These are phyloP conservation scores for Lasiodiplodia theobromae DNA, from an alignment of 2,329 filamentous ascomycete species.

Conservation along the genomic window DNA sequence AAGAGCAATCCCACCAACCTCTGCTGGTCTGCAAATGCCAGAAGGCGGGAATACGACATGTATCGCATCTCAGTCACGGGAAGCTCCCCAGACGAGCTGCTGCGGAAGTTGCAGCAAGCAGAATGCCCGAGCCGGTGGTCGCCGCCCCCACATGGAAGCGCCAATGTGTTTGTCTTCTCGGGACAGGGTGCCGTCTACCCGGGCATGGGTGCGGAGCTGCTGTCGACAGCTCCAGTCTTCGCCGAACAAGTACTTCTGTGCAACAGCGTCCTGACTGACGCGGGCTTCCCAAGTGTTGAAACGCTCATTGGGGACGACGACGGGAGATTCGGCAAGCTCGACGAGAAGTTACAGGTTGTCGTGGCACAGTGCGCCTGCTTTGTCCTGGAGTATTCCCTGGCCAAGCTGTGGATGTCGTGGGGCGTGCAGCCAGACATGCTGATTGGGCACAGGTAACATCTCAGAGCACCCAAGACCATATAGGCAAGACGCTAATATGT, in stretches of 20 bases:
- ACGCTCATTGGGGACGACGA: conserved; percentile 33
- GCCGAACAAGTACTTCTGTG: conserved; percentile 33
- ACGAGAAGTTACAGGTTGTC: conserved; percentile 32
- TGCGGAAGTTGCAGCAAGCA: not conserved
- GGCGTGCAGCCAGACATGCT: conserved; percentile 31
- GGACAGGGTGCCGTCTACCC: conserved; percentile 30
- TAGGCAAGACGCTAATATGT: no score
- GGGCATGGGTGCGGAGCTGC: conserved; percentile 30
- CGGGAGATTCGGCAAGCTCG: not conserved
- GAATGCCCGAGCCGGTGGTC: not conserved
- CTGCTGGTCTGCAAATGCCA: conserved; percentile 1
- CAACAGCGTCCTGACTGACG: not conserved
- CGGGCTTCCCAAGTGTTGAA: conserved; percentile 32
- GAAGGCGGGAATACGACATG: not conserved
- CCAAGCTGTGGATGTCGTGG: conserved; percentile 39
- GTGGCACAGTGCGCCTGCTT: conserved; percentile 41
- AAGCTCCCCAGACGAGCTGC: not conserved
- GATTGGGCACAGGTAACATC: conserved; percentile 29
- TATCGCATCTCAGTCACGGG: not conserved
- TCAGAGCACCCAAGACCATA: no score
- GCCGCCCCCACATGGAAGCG: not conserved
- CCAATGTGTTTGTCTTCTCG: conserved; percentile 26
- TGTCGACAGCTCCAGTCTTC: conserved; percentile 30
- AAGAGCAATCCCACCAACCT: not conserved
- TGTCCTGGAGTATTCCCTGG: conserved; percentile 42